Percentiles rank a stretch among this genome's conserved stretches.
These are phyloP conservation scores for Colletotrichum nymphaeae DNA, from an alignment of 2,329 filamentous ascomycete species.

Conservation along the genomic window DNA sequence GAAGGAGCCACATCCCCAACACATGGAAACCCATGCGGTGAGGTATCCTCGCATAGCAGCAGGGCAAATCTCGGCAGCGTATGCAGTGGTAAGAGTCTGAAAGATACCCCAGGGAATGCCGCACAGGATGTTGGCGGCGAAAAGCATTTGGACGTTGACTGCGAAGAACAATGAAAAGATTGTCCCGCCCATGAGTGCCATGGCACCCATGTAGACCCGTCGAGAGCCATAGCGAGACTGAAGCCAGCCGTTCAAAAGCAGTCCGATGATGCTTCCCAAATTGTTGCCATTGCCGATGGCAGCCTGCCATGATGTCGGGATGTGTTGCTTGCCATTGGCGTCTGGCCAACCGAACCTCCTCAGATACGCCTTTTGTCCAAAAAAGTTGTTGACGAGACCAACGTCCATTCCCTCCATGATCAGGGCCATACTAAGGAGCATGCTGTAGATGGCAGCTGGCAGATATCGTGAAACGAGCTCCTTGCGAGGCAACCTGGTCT, in stretches of 20 bases:
- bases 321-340: constrained; percentile 49
- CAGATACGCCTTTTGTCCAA: constrained; percentile 45
- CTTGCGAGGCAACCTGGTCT: constrained; percentile 43
- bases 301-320: constrained; percentile 57
- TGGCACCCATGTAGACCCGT: constrained; percentile 49
- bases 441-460: constrained; percentile 43
- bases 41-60: constrained; percentile 54
- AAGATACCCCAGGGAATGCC: constrained; percentile 49
- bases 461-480: constrained; percentile 45
- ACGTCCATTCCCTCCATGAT: constrained; percentile 51
- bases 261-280: constrained; percentile 55
- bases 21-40: constrained; percentile 52
- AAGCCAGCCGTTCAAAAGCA: constrained; percentile 53
- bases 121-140: constrained; percentile 41
- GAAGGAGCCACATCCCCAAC: constrained; percentile 52
- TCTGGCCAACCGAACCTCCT: constrained; percentile 48
- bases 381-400: constrained; percentile 53
- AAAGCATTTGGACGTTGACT: constrained; percentile 44
- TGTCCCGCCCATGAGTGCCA: constrained; percentile 47
- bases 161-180: constrained; percentile 53
- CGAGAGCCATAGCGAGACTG: constrained; percentile 48
- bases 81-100: constrained; percentile 50
- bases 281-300: constrained; percentile 53
- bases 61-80: constrained; percentile 51
- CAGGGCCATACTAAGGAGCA: constrained; percentile 44